Evolutionary conservation across 441 rosid genomes (phyloP), one percentile per base, ranked within the genome.

Genomic region (Jatropha podagrica): DNA sequence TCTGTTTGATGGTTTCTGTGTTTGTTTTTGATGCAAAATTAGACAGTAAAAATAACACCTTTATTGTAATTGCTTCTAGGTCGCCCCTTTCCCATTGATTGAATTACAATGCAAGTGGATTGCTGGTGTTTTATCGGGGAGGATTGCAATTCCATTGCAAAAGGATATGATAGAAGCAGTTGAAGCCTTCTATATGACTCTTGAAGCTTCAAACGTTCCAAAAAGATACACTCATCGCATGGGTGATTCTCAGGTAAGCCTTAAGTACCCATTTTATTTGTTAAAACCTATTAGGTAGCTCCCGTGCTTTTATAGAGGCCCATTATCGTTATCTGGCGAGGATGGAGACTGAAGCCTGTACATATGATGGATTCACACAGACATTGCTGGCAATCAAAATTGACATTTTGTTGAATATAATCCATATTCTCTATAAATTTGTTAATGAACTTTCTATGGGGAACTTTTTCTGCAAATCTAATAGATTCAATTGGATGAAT

Each of bases 71-170:
- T 68, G 23, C 62, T 37, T 66, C 37, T 75, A 92, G 95, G 52
- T 79, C 38, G 2, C 67, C 52, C 94, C 88, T 54, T 91, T 88
- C 76, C 85, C 81, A 27, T 62, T 77, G 78, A 84, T 72, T 69
- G 97, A 91, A 85, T 54, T 81, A 1, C 97, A 94, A 82, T 86
- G 94, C 87, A 87, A 88, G 82, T 94, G 97, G 98, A 84, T 94
- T 68, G 90, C 98, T 40, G 83, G 91, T 58, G 87, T 80, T 84
- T 73, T 94, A 74, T 88, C 97, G 0, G 93, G 94, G 63, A 81
- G 86, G 32, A 77, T 86, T 55, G 56, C 51, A 2, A 91, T 92
- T 72, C 93, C 98, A 27, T 80, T 88, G 0, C 77, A 81, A 73
- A 85, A 87, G 61, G 85, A 87, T 77, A 90, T 90, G 98, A 84